Evolutionary conservation across 2,329 filamentous ascomycete genomes (phyloP), one percentile per base, ranked within the genome.

Genomic region (Epichloe typhina): DNA sequence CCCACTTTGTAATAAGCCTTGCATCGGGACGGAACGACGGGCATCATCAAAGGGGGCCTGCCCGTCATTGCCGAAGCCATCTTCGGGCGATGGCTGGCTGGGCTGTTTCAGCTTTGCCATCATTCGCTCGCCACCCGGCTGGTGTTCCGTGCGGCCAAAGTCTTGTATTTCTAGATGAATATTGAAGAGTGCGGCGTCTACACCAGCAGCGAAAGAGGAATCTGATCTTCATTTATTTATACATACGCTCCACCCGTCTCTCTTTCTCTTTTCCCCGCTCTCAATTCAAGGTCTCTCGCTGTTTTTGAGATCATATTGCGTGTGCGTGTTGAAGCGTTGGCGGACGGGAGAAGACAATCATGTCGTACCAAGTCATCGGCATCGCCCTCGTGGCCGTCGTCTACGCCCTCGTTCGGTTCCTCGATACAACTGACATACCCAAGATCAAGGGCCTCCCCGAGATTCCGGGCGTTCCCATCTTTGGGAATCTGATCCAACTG

Each of bases 401-500:
- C 35, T 63, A 61, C 50, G 35, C 59, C 44, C 9, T 64, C 17
- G 37, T 64, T 49, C 62, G 56, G 26, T 58, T 65, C 37, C 60
- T 72, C n/a, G 70, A 69, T 47, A 57, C 60, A 1, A 82, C 79
- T 2, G 78, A 83, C 55, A 65, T 71, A 0, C 74, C 79, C 5
- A 79, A 78, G 58, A 80, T 83, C 62, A 81, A 82, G 57, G 73
- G 72, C 5, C 64, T 83, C 1, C 21, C 79, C 2, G 77, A 83
- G 56, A 73, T 82, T 41, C 79, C 80, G 0, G 80, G 79, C 0
- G 61, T 82, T 4, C 79, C 79, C 4, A 58, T 84, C 8, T 80
- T 85, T 56, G 82, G 82, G 4, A 84, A 80, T 54, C 66, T 84
- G 4, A 59, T 82, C 1, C 75, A 83, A 57, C 69, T 84, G 7